phyloP scores from a whole-genome alignment of 2,329 filamentous ascomycete genomes.

The Exophiala spinifera region DNA sequence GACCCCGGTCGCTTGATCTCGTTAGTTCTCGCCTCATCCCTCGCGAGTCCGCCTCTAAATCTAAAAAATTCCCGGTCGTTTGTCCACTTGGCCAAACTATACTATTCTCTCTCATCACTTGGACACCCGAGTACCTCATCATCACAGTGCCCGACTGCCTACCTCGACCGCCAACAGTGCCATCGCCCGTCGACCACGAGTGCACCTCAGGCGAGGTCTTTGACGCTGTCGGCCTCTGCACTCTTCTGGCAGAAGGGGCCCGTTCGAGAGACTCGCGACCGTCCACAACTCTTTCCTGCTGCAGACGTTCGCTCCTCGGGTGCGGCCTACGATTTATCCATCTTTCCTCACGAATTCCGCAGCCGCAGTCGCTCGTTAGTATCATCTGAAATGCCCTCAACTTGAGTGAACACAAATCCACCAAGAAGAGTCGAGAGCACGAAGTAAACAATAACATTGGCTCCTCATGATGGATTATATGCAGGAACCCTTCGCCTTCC shows the following conservation, averaged over 20 bases:
- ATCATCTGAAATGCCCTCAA: background rate
- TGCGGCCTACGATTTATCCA: too few relatives aligned
- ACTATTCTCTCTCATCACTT: slow-evolving; percentile 2
- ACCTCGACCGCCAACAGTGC: background rate
- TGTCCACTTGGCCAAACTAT: background rate
- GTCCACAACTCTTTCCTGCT: background rate
- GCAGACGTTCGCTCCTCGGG: background rate
- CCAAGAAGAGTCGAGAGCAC: background rate
- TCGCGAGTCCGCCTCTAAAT: slow-evolving; percentile 20
- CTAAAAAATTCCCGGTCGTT: slow-evolving; percentile 21
- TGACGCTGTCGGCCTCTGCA: background rate
- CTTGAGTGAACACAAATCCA: background rate
- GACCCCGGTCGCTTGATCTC: slow-evolving; percentile 10
- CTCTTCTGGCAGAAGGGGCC: too few relatives aligned
- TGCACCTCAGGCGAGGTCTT: background rate
- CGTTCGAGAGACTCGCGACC: too few relatives aligned
- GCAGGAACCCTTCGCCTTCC: slow-evolving; percentile 15
- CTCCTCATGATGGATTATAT: slow-evolving; percentile 13
- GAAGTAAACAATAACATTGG: background rate
- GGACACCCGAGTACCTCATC: slow-evolving; percentile 5
- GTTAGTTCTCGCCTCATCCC: slow-evolving; percentile 23
- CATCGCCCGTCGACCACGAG: background rate
- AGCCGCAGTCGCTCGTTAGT: background rate
- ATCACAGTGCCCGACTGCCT: background rate
- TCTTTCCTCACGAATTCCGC: background rate